These are phyloP conservation scores for Saccharomyces hybrid DNA, from an alignment of 1,139 yeast genomes.

Conservation along the genomic window DNA sequence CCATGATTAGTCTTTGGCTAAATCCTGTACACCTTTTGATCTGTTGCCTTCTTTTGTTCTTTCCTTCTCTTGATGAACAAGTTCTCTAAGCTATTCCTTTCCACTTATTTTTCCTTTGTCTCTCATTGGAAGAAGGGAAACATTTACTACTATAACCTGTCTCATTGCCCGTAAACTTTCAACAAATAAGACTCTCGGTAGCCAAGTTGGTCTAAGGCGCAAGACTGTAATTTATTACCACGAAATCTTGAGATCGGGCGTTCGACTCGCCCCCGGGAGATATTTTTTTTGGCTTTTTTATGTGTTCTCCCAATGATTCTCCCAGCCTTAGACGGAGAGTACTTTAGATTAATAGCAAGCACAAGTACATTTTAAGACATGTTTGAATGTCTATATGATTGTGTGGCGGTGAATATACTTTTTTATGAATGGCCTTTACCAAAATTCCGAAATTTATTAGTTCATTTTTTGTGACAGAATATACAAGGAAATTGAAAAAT, in stretches of 20 bases:
- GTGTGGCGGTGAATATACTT: neutral
- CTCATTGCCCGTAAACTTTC: too few species aligned
- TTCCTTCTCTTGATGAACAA: neutral
- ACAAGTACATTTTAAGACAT: neutral
- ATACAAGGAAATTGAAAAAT: neutral
- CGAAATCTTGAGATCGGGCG: slow-evolving; percentile 8
- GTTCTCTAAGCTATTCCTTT: neutral
- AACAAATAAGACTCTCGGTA: slow-evolving; percentile 7
- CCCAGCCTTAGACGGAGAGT: neutral
- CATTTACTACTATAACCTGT: neutral
- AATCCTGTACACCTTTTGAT: neutral
- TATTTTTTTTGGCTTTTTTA: slow-evolving; percentile 1
- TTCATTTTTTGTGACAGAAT: neutral
- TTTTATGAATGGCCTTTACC: neutral
- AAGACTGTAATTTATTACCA: neutral
- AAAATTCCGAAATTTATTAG: neutral
- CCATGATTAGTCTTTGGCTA: neutral
- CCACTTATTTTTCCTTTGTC: neutral
- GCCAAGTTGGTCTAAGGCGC: slow-evolving; percentile 2
- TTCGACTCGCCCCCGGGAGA: slow-evolving; percentile 14
- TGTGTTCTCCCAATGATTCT: neutral
- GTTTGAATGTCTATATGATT: neutral
- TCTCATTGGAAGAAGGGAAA: neutral
- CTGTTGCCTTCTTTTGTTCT: neutral
- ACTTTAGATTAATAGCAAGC: neutral